Evolutionary conservation across 2,329 filamentous ascomycete species (phyloP), one percentile per base, ranked within the genome.

Genomic region (Colletotrichum australisinense): DNA sequence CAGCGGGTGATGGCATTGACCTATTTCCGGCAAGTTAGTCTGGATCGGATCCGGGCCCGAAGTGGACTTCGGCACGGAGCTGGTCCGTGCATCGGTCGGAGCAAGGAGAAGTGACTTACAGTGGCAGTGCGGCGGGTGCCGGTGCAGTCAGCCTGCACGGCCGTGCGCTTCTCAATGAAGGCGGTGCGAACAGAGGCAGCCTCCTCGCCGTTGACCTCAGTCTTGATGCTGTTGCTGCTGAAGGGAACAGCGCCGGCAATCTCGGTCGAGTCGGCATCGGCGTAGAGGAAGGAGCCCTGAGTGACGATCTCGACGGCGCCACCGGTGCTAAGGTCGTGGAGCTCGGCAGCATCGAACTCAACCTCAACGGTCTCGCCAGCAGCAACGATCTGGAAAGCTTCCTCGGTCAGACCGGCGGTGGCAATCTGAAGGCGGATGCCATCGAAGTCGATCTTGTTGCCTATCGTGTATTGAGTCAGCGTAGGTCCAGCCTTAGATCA

Each of bases 241-340:
- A 88, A 93, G 12, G 86, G 80, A 1, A 93, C 79, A 57, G 86
- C 86, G 60, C 88, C 90, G 5, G 86, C 80, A 42, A 93, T 85
- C 52, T 86, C 82, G 57, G 85, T 90, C n/a, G 85, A 87, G 77
- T 86, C 84, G 60, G 83, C 83, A 28, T 86, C 83, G 49, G 91
- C 88, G 68, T 88, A 88, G 9, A 89, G 87, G 53, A 93, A 85
- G 16, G 86, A 84, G 5, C 92, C 92, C 3, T 82, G 81, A 4
- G 90, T 86, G 67, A 86, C 84, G 63, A 93, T 80, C 67, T 87
- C 87, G 77, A 90, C 90, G 63, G 84, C 82, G 67, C 91, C 91
- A 62, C 88, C 87, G 5, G 79, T 74, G 66, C 81, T 83, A 49
- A 87, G 84, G 74, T 90, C 86, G 79, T 91, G 89, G 3, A 88